Conservation (phyloP, 352 stramenopile species). For the Albugo candida region DNA sequence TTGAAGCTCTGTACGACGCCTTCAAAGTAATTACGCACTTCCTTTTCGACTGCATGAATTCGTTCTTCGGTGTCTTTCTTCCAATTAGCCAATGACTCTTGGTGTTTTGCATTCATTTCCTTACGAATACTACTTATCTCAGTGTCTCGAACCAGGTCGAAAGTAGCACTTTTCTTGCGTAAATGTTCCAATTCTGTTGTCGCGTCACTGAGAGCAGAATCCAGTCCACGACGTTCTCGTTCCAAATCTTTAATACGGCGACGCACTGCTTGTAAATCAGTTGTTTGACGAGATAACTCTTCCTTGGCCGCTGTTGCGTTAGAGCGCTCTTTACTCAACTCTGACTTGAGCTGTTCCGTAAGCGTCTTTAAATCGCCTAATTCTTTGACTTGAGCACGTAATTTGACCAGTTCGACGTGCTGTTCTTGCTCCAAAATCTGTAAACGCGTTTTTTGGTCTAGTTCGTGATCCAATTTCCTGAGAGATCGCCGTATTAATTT, state of each 20-base stretch:
- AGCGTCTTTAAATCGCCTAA: constrained; percentile 34
- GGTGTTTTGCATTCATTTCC: constrained; percentile 58
- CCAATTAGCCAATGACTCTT: constrained; percentile 47
- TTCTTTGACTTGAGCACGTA: constrained; percentile 51
- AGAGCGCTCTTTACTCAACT: constrained; percentile 35
- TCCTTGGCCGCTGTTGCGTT: constrained; percentile 60
- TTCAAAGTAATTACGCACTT: constrained; percentile 56
- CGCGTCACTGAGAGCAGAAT: constrained; percentile 25
- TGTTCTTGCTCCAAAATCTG: constrained; percentile 67
- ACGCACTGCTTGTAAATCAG: constrained; percentile 34
- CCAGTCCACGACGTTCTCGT: constrained; percentile 30
- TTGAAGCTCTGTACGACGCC: constrained; percentile 27
- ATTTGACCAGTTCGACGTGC: constrained; percentile 49
- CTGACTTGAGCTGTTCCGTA: constrained; percentile 22
- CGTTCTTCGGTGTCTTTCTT: constrained; percentile 66
- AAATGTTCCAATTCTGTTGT: constrained; percentile 50
- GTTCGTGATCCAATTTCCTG: constrained; percentile 50
- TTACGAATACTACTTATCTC: constrained; percentile 53
- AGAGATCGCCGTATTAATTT: background rate
- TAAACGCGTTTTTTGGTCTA: constrained; percentile 48
- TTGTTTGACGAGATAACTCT: constrained; percentile 42
- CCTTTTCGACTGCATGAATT: constrained; percentile 40
- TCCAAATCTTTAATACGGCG: constrained; percentile 55
- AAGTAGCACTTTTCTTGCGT: constrained; percentile 49
- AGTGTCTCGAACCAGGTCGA: constrained; percentile 40